Conservation (phyloP, 2,329 filamentous ascomycete species). For the Aspergillus awamori region DNA sequence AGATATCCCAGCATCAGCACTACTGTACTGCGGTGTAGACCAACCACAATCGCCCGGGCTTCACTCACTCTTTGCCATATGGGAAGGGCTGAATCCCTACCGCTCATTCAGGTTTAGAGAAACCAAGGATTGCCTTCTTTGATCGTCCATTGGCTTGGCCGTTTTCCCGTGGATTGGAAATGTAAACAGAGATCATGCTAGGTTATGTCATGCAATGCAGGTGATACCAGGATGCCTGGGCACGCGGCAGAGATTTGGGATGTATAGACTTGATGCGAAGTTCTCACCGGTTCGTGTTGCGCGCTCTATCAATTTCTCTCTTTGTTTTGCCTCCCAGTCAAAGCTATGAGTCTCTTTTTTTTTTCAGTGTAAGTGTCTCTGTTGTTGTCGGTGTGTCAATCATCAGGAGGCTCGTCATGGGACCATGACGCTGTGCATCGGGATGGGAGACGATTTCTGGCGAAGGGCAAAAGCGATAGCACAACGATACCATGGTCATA, state of each 20-base stretch:
- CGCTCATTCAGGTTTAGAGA: background rate
- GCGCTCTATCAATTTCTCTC: background rate
- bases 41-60: background rate
- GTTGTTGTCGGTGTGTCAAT: background rate
- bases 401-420: conserved; percentile 1
- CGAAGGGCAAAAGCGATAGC: background rate
- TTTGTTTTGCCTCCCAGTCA: background rate
- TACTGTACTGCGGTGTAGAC: background rate
- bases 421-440: background rate
- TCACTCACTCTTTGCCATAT: conserved; percentile 1
- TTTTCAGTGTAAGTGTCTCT: background rate
- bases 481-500: background rate
- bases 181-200: conserved; percentile 15
- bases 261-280: background rate
- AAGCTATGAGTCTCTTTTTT: background rate
- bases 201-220: conserved; percentile 20
- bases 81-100: background rate
- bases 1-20: background rate
- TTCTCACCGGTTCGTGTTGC: background rate
- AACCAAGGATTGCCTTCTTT: background rate
- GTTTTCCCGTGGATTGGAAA: background rate
- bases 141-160: background rate
- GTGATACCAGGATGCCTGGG: conserved; percentile 21
- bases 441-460: background rate
- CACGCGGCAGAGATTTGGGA: conserved; percentile 1